These are phyloP conservation scores for Eutypa lata DNA, from an alignment of 2,329 filamentous ascomycete genomes.

Conservation along the genomic window DNA sequence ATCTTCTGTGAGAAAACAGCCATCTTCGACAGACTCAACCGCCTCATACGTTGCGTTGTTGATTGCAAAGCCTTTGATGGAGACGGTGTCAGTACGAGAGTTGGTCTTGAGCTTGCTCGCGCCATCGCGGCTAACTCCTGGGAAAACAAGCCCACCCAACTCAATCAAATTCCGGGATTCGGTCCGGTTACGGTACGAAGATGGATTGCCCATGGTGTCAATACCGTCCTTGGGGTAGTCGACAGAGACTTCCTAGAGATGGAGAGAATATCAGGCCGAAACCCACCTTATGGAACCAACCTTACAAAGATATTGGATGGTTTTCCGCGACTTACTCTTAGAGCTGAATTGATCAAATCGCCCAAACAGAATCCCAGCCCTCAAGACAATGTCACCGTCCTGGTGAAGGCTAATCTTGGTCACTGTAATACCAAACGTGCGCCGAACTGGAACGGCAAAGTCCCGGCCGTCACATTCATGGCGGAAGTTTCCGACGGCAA, in stretches of 20 bases:
- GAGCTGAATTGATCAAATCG: conserved; percentile 35
- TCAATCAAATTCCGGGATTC: conserved; percentile 79
- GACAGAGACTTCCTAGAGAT: conserved; percentile 66
- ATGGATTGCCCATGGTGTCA: conserved; percentile 68
- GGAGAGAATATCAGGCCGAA: conserved; percentile 72
- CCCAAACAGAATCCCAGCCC: conserved; percentile 26
- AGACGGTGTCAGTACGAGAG: conserved; percentile 65
- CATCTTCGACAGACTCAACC: conserved; percentile 66
- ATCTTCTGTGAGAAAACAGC: conserved; percentile 58
- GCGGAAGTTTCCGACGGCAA: conserved; percentile 67
- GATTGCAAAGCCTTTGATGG: conserved; percentile 62
- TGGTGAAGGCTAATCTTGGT: conserved; percentile 64
- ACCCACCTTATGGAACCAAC: conserved; percentile 78
- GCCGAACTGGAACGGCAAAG: conserved; percentile 60
- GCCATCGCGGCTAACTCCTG: conserved; percentile 72
- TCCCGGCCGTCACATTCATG: conserved; percentile 70
- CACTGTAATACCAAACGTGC: conserved; percentile 66
- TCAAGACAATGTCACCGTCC: conserved; percentile 50
- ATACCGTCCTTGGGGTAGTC: conserved; percentile 67
- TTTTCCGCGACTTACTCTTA: conserved; percentile 62
- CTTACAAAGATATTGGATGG: conserved; percentile 60
- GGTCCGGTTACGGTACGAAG: conserved; percentile 74
- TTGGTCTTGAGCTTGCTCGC: conserved; percentile 73
- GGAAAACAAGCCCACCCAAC: conserved; percentile 78
- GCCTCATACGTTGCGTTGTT: conserved; percentile 71